Conservation (phyloP, 495 filamentous ascomycete species). For the Tuber aestivum region DNA sequence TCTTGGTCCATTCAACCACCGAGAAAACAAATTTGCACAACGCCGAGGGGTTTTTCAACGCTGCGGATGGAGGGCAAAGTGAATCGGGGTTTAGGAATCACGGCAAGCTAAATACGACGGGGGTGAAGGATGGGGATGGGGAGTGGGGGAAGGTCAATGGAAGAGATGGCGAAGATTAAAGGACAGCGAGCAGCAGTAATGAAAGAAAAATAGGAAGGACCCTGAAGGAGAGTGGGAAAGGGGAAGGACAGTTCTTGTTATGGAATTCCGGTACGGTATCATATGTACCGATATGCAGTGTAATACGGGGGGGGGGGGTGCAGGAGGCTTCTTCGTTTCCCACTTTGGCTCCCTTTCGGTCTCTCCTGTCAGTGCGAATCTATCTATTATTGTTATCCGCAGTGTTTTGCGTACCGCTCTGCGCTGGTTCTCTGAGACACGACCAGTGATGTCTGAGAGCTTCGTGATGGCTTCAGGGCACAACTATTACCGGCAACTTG, state of each 20-base stretch:
- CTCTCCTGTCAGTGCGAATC: not conserved
- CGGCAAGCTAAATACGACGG: not conserved
- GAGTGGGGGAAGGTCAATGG: not conserved
- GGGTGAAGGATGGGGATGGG: not conserved
- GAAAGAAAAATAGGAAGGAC: not conserved
- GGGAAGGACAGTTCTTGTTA: not conserved
- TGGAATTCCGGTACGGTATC: not conserved
- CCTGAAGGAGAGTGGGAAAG: not conserved
- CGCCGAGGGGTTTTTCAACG: constrained; percentile 3
- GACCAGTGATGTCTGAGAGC: not conserved
- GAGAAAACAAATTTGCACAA: not conserved
- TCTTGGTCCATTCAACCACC: constrained; percentile 31
- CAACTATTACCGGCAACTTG: not conserved
- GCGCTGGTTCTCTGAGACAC: constrained; percentile 1
- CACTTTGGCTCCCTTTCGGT: not conserved
- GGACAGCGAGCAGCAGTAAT: not conserved
- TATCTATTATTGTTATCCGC: not conserved
- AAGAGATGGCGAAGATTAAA: not conserved
- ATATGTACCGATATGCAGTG: not conserved
- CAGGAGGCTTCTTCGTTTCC: constrained; percentile 1
- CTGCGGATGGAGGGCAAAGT: not conserved
- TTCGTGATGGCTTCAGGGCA: not conserved
- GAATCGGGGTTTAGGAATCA: not conserved
- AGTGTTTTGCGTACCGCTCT: constrained; percentile 5
- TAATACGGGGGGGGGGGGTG: not conserved